Percentiles rank a stretch among this genome's conserved stretches.
These are phyloP conservation scores for Curvularia verruculosa DNA, from an alignment of 2,329 filamentous ascomycete species.

Conservation along the genomic window DNA sequence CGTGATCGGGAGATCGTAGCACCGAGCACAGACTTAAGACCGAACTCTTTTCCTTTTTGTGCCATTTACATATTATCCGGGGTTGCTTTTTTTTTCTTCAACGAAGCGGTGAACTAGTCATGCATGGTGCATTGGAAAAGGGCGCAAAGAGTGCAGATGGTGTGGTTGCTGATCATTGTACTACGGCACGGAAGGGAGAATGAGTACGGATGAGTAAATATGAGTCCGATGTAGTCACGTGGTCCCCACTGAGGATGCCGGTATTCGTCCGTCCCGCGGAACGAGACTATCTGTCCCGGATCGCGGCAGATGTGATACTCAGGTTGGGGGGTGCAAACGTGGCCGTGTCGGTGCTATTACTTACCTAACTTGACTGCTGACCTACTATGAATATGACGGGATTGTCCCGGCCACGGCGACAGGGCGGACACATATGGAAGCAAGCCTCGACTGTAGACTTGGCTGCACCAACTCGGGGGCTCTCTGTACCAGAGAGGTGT, in stretches of 20 bases:
- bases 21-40: too few species aligned
- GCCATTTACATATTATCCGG: too few species aligned
- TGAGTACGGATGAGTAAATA: constrained; percentile 14
- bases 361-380: too few species aligned
- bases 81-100: too few species aligned
- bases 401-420: background rate
- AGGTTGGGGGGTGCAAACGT: background rate
- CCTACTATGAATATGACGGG: background rate
- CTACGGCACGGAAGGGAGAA: background rate
- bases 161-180: too few species aligned
- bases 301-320: background rate
- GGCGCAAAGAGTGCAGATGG: too few species aligned
- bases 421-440: background rate
- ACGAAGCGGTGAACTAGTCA: too few species aligned
- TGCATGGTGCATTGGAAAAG: too few species aligned
- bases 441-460: background rate
- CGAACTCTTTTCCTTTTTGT: too few species aligned
- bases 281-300: background rate
- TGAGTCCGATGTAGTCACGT: too few species aligned
- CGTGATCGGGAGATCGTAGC: too few species aligned
- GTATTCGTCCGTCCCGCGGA: background rate
- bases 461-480: background rate
- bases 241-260: constrained; percentile 4
- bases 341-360: background rate
- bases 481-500: background rate